Percentiles rank a stretch among this genome's conserved stretches.
Conservation (phyloP, 192 early-diverging fungal genomes). For the Linnemannia exigua region DNA sequence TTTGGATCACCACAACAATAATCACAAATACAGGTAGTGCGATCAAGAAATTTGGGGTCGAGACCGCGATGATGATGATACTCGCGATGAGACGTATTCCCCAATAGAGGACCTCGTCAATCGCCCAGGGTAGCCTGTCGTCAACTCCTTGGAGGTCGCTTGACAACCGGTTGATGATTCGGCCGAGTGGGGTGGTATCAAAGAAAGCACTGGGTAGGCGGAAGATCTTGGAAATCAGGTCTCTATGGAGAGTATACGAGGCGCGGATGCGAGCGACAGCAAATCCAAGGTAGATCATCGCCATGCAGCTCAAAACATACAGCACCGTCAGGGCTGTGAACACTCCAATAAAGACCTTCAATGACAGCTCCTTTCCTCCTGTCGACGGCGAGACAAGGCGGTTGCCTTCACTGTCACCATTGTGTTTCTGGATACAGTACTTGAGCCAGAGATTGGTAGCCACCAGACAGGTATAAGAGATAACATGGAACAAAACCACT, state of each 20-base stretch:
- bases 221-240: slow-evolving; percentile 69
- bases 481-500: slow-evolving; percentile 63
- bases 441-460: slow-evolving; percentile 72
- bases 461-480: slow-evolving; percentile 59
- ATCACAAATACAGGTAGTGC: slow-evolving; percentile 35
- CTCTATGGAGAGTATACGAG: slow-evolving; percentile 67
- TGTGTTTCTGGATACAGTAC: slow-evolving; percentile 66
- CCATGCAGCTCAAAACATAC: slow-evolving; percentile 20
- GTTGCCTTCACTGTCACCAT: slow-evolving; percentile 29
- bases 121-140: slow-evolving; percentile 62
- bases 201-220: slow-evolving; percentile 86
- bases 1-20: slow-evolving; percentile 58
- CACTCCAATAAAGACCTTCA: slow-evolving; percentile 59
- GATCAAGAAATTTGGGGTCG: slow-evolving; percentile 82
- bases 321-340: slow-evolving; percentile 15
- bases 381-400: slow-evolving; percentile 61
- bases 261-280: slow-evolving; percentile 64
- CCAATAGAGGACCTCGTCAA: slow-evolving; percentile 65
- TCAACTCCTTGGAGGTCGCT: slow-evolving; percentile 79
- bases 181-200: slow-evolving; percentile 82
- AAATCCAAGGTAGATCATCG: slow-evolving; percentile 31
- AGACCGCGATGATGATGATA: slow-evolving; percentile 69
- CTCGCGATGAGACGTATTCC: slow-evolving; percentile 62
- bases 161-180: slow-evolving; percentile 87
- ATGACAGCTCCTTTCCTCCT: background rate